Evolutionary conservation across 2,329 filamentous ascomycete species (phyloP).

Genomic region (Fusarium sp.): DNA sequence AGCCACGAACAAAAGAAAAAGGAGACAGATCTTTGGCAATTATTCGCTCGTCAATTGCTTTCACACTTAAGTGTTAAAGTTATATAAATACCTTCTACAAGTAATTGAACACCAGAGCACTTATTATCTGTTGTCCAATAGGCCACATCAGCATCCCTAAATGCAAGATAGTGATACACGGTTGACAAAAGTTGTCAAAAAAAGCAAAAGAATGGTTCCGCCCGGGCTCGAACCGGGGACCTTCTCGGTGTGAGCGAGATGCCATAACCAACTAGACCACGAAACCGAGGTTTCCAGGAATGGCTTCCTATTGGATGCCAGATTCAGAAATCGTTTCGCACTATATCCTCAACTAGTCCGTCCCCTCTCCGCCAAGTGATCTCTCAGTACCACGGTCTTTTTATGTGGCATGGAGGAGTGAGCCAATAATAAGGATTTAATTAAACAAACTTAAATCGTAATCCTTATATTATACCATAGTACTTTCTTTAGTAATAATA

Average conservation of each 20-base stretch:
- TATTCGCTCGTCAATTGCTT: accelerated
- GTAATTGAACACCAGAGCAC: no score
- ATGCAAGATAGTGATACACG: accelerated
- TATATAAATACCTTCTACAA: background rate
- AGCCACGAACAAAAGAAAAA: accelerated
- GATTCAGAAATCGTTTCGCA: accelerated
- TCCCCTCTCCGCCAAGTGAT: accelerated
- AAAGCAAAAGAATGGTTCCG: background rate
- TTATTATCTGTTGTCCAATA: no score
- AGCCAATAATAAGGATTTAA: accelerated
- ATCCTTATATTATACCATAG: accelerated
- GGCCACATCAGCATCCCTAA: background rate
- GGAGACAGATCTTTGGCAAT: background rate
- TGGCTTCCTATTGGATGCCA: background rate
- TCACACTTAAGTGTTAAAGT: accelerated
- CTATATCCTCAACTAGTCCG: accelerated
- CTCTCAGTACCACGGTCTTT: accelerated
- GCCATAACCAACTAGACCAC: slow-evolving; percentile 10
- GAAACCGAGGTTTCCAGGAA: accelerated
- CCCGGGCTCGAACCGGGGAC: slow-evolving; percentile 11
- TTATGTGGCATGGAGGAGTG: accelerated
- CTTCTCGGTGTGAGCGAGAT: slow-evolving; percentile 11
- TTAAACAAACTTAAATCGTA: accelerated
- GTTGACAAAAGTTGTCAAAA: accelerated
- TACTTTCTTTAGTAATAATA: accelerated